Evolutionary conservation across 1,284 basidiomycete genomes (phyloP), one percentile per base, ranked within the genome.

Genomic region (Cystobasidium slooffiae): DNA sequence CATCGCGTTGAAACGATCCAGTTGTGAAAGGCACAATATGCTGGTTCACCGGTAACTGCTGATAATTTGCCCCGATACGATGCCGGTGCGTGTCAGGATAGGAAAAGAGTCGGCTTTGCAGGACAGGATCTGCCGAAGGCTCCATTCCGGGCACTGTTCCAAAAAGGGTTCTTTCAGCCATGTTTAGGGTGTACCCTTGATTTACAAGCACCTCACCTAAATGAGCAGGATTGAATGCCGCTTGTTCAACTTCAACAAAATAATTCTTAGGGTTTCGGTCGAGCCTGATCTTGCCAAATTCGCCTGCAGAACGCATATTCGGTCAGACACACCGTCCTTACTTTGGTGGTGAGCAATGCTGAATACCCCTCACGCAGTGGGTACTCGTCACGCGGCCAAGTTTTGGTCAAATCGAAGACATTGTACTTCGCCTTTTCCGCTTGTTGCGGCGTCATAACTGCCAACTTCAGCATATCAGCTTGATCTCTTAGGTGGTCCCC

Each of bases 21-120:
- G 91, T 84, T 18, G 75, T 49, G 77, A 80, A 82, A 3, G 89
- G 88, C 52, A 84, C 85, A 69, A 90, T 80, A 1, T 92, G 89
- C 20, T 87, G 86, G 82, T 97, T 97, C 81, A 95, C 90, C 5
- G 94, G 94, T 10, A 97, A 85, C 81, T 96, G 92, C 80, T 89
- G 83, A 85, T 96, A 95, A 86, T 97, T 97, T 75, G 83, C 79
- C 49, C 93, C 92, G 56, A 94, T 88, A 80, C 84, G 82, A 76
- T 84, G 83, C 76, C 93, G 89, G 83, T 96, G 94, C 7, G 94
- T 92, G 82, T 97, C 94, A 5, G 93, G 92, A 86, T 97, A 97
- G 9, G 92, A 93, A 88, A 96, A 97, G 51, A 97, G 87, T 76
- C 94, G 91, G 37, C 90, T 90, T 83, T 97, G 94, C 77, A 97